Base-by-base conservation (phyloP, 768 basidiomycete species). In the Suillus discolor region DNA sequence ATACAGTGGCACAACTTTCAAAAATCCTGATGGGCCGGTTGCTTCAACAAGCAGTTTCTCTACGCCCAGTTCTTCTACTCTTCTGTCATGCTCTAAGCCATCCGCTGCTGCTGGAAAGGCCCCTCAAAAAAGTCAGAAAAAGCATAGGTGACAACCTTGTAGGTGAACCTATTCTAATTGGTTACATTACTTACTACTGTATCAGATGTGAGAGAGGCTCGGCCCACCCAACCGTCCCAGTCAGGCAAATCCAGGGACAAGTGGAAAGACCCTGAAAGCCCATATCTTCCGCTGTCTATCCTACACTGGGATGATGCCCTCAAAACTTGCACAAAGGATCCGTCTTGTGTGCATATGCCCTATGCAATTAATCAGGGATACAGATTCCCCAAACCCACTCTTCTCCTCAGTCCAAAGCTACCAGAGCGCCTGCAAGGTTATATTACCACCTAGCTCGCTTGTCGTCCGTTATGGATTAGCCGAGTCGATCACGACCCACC, bases 311-410 rank as follows among this genome's bases (percentile, higher is more conserved):
- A 47, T 38, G n/a, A 65, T 15, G 59, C 34, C 3, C 57, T 65
- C 42, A 60, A 65, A 23, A n/a, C 9, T 18, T 38, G 25, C 15
- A 25, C 38, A 20, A 63, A 54, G 23, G 57, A 68, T 45, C 25
- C 64, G 18, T 34, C 20, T 7, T 3, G 39, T 11, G 15, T 63
- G 20, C 55, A 65, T 9, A 45, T 45, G 38, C 28, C 34, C 6
- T n/a, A 28, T 4, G 9, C 44, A 2, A 47, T 53, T 9, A 59
- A 68, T n/a, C 67, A 20, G 39, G 57, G 65, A 16, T 68, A 68
- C 57, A 20, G 47, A 23, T 62, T 68, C 25, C 57, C 59, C 12
- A 36, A 66, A 34, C 62, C 62, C 3, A 18, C 49, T 9, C 47
- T 66, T 3, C 42, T 54, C 25, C 38, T 49, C 23, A 9, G 31